Evolutionary conservation across 2,329 filamentous ascomycete species (phyloP), one percentile per base, ranked within the genome.

Genomic region (Venturia nashicola): DNA sequence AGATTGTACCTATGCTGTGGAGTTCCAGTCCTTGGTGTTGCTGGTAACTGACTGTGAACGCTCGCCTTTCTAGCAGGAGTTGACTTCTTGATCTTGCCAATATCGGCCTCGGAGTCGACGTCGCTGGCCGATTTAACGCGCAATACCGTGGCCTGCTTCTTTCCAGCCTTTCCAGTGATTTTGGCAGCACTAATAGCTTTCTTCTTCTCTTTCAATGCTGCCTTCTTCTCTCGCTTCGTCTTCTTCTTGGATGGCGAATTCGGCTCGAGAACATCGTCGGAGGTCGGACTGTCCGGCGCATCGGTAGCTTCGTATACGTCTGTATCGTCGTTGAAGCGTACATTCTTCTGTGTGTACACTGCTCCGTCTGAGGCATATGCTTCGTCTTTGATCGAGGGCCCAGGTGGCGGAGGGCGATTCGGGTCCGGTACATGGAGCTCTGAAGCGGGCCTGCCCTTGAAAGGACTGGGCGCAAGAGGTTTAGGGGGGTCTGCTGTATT

Each of bases 291-390:
- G 27, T 63, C 64, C 40, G 64, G 32, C 34, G 63, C 64, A 6
- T 65, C 62, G 14, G 61, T 59, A 5, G 46, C 62, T 23, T 62
- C 60, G 18, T 32, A 27, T 4, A 62, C 67, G 40, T 68, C 67
- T 34, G 65, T 63, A n/a, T 69, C 66, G 54, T 68, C 68, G 23
- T 60, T 62, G 69, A 69, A 72, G 34, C 67, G 70, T 40, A 69
- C 64, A 32, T 65, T 65, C 57, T 72, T 71, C n/a, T 66, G 51
- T 11, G 66, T 64, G 57, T 73, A 74, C 43, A 74, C 75, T 23
- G 42, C 61, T n/a, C 78, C 77, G 65, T 79, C 77, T 11, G 76
- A 78, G 39, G 73, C 74, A 64, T 78, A 79, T 1, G 69, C 73
- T 64, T 70, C 72, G 65, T 67, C 71, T 69, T 62, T 42, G 23